Evolutionary conservation across 2,329 filamentous ascomycete genomes (phyloP), one percentile per base, ranked within the genome.

Genomic region (Botrytis pseudocinerea): DNA sequence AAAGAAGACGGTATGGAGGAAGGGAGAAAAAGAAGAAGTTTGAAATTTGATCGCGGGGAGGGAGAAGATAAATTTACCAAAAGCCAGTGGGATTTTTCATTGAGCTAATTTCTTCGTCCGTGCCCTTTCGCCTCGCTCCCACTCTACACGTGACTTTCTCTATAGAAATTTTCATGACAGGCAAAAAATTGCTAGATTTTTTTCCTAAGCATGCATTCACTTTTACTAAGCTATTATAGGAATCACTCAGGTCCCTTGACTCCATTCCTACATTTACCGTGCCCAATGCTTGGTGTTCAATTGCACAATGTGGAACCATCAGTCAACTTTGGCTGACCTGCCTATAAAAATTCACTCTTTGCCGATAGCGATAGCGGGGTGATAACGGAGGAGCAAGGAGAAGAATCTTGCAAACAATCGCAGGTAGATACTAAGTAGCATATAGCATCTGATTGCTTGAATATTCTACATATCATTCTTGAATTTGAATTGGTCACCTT

Each of bases 11-110:
- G 65, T 69, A 60, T 66, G 70, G 71, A 57, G 28, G 60, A 51
- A 70, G n/a, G 35, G 48, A 69, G 62, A 62, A 69, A 51, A 42
- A 59, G 57, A 73, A 73, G 46, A 73, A 57, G n/a, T 40, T 44
- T 40, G 2, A 42, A 66, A 46, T 46, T 66, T 65, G 63, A 74
- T 70, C 54, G 74, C 73, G 75, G 74, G 74, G 73, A 75, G 73
- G 59, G 35, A 69, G 38, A 42, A 69, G 65, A 69, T 69, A 40
- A 69, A 69, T 32, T 57, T 42, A 38, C 65, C 65, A 68, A 69
- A 69, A 69, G 20, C 48, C 48, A 69, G 65, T 69, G 65, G 35
- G 65, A 69, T 69, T 69, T 69, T 69, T 69, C 38, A 51, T 42
- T 69, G 22, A 69, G 65, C 65, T 69, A 69, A 69, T 25, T 69